Base-by-base conservation (phyloP, 2,329 filamentous ascomycete species). In the Septoria petroselini region DNA sequence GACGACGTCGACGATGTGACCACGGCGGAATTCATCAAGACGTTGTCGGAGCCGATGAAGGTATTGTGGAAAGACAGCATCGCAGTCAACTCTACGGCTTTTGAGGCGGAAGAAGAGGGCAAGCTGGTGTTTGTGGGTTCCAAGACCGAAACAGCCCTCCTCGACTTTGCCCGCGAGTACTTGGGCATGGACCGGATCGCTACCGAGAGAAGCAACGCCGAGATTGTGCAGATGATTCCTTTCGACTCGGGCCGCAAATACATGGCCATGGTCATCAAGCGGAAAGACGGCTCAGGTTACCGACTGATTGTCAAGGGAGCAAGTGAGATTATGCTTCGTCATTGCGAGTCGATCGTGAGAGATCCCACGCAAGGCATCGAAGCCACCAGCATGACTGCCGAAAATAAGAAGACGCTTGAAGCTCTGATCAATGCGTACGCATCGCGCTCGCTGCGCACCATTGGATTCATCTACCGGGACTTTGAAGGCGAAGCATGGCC, bases 381-480 rank as follows among this genome's bases (percentile, higher is more conserved):
- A 2, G 73, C 75, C 18, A 71, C 68, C 11, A 66, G 73, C 1
- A 73, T 90, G 54, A 79, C 78, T 1, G 69, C 73, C 1, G 74
- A 80, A 11, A 80, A 84, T 57, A 74, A 77, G 23, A 72, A 80
- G 30, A 76, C 73, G 2, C 66, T 95, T 55, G 79, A 80, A 57
- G 72, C 76, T 17, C 75, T 89, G 40, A 94, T 95, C 59, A 81
- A 84, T 55, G 79, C 77, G 39, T 95, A 95, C 65, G 90, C 90
- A 7, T 82, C 80, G 19, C 79, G 85, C 14, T 94, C 89, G 6
- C 76, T 95, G 25, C 82, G 90, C 55, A 94, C 90, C 1, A 94
- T 95, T 59, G 88, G 84, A 35, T 79, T 95, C 56, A 76, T 89
- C 45, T 94, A 89, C 70, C 85, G 83, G 48, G 90, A 95, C 61